phyloP scores from a whole-genome alignment of 202 grass and related monocot genomes.

The Panicum virgatum region DNA sequence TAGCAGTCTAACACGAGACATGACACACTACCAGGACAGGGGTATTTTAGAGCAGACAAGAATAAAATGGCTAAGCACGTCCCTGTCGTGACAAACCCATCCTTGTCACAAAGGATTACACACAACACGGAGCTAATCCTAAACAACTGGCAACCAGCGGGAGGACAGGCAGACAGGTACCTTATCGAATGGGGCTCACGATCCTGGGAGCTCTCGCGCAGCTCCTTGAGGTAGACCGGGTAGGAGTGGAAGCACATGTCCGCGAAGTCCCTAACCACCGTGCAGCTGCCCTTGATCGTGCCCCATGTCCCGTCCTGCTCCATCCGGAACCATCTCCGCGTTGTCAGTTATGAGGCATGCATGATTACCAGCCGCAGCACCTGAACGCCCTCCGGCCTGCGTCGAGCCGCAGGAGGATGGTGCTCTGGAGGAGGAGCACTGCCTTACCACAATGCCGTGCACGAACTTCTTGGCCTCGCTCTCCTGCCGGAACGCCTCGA shows the following conservation, averaged over 20 bases:
- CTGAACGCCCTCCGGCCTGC: not conserved
- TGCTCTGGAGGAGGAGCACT: not conserved
- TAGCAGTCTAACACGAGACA: not conserved
- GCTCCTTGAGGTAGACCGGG: constrained; percentile 71
- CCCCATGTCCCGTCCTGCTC: constrained; percentile 91
- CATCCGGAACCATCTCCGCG: constrained; percentile 18
- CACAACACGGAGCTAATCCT: not conserved
- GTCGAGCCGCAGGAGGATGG: not conserved
- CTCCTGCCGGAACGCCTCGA: constrained; percentile 93
- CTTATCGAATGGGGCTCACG: constrained; percentile 71
- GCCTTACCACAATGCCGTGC: constrained; percentile 70
- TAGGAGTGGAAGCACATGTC: constrained; percentile 84
- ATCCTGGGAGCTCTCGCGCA: constrained; percentile 55
- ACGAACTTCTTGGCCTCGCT: constrained; percentile 74
- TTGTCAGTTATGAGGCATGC: not conserved
- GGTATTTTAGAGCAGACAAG: not conserved
- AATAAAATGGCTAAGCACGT: not conserved
- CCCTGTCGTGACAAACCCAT: constrained; percentile 24
- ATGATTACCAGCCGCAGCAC: not conserved
- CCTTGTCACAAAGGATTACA: constrained; percentile 24
- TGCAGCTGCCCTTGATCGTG: constrained; percentile 91
- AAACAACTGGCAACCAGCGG: not conserved
- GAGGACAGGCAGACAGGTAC: constrained; percentile 35
- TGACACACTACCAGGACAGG: constrained; percentile 4
- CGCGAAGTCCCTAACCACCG: constrained; percentile 88